phyloP scores from a whole-genome alignment of 2,329 filamentous ascomycete genomes.

The Coleophoma cylindrospora region DNA sequence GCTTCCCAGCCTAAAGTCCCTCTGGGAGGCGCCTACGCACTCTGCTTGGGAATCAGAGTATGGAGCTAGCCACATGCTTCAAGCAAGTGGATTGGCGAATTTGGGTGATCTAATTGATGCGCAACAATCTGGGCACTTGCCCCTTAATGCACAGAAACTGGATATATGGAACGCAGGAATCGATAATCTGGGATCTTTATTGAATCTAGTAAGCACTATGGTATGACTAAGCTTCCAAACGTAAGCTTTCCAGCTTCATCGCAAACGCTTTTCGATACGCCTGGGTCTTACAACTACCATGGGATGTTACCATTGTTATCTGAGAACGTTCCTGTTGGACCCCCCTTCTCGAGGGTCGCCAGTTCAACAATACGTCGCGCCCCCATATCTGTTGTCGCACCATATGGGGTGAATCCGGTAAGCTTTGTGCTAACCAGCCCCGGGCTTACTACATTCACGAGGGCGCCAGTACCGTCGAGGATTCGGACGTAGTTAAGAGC shows the following conservation, averaged over 20 bases:
- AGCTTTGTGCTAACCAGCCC: conserved; percentile 22
- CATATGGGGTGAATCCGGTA: conserved; percentile 7
- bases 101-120: conserved; percentile 5
- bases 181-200: conserved; percentile 8
- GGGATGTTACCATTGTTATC: conserved; percentile 5
- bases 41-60: conserved; percentile 4
- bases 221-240: background rate
- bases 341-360: conserved; percentile 18
- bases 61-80: background rate
- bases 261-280: too few species aligned
- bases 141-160: background rate
- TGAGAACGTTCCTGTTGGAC: conserved; percentile 16
- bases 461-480: conserved; percentile 11
- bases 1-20: conserved; percentile 1
- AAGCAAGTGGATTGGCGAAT: background rate
- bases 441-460: conserved; percentile 22
- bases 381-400: conserved; percentile 12
- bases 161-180: conserved; percentile 7
- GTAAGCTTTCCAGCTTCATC: too few species aligned
- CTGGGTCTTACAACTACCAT: conserved; percentile 3
- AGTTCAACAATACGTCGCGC: conserved; percentile 19
- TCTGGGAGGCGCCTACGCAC: conserved; percentile 6
- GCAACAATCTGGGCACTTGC: background rate
- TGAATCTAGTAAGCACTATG: conserved; percentile 4
- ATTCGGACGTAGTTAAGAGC: conserved; percentile 21